Conservation (phyloP, 176 grass and related monocot genomes). For the Dactylis glomerata region DNA sequence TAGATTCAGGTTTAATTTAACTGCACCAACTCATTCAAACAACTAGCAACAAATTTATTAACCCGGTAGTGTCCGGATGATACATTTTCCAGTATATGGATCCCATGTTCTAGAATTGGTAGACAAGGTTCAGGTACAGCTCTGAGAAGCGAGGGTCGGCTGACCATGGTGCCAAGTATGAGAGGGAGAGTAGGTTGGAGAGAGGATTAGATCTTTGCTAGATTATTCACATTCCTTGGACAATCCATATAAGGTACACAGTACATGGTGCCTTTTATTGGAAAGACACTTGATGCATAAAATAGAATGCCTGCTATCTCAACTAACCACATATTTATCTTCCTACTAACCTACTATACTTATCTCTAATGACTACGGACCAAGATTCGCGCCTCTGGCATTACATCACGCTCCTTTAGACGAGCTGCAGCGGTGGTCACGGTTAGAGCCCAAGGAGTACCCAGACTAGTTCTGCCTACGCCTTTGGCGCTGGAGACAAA, state of each 20-base stretch:
- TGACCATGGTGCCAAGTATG: not conserved
- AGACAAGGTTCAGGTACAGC: not conserved
- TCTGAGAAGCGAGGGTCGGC: not conserved
- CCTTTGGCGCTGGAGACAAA: not conserved
- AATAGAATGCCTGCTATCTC: not conserved
- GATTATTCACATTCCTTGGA: not conserved
- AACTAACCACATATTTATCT: constrained; percentile 1
- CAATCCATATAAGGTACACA: not conserved
- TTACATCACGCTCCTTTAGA: not conserved
- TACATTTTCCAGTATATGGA: not conserved
- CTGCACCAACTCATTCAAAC: constrained; percentile 1
- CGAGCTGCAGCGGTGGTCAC: not conserved
- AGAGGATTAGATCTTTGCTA: not conserved
- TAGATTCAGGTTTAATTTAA: constrained; percentile 7
- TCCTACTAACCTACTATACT: not conserved
- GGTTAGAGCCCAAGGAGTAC: not conserved
- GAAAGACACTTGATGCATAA: not conserved
- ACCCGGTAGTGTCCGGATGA: not conserved
- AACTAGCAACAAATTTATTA: constrained; percentile 16
- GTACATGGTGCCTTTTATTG: constrained; percentile 8
- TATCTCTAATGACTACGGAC: not conserved
- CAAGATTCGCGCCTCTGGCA: not conserved
- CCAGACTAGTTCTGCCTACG: not conserved
- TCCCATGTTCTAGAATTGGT: not conserved
- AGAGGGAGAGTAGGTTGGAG: not conserved